Evolutionary conservation across 2,329 filamentous ascomycete species (phyloP).

Genomic region (Alternaria dauci): DNA sequence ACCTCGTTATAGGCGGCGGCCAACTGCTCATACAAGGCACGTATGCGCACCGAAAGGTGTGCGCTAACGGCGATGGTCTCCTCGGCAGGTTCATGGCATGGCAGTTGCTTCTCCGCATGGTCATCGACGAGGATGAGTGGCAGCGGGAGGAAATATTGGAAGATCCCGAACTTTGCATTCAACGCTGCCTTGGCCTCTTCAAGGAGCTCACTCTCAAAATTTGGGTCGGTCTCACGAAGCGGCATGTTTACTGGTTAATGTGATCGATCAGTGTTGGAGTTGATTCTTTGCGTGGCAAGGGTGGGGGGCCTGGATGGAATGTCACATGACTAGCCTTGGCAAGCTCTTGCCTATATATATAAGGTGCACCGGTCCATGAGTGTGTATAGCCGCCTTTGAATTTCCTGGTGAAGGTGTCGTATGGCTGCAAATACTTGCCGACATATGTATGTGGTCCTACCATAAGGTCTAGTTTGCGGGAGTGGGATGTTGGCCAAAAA

Average conservation of each 20-base stretch:
- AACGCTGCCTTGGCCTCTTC: constrained; percentile 20
- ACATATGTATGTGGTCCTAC: too few relatives aligned
- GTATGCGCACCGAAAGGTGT: constrained; percentile 18
- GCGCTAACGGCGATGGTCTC: constrained; percentile 19
- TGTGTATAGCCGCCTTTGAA: too few relatives aligned
- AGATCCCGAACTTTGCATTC: constrained; percentile 13
- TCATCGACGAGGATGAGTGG: constrained; percentile 19
- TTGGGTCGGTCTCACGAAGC: constrained; percentile 16
- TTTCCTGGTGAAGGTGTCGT: too few relatives aligned
- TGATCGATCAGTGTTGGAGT: background rate
- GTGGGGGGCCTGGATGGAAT: too few relatives aligned
- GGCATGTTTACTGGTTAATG: constrained; percentile 18
- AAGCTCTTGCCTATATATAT: too few relatives aligned
- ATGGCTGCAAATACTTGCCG: too few relatives aligned
- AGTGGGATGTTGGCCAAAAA: too few relatives aligned
- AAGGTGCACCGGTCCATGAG: too few relatives aligned
- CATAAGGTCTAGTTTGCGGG: too few relatives aligned
- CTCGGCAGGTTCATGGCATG: constrained; percentile 20
- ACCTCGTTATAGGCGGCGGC: constrained; percentile 6
- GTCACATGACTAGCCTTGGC: too few relatives aligned
- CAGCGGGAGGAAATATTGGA: constrained; percentile 19
- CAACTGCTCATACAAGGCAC: constrained; percentile 15
- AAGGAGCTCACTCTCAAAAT: constrained; percentile 20
- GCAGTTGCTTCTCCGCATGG: constrained; percentile 10
- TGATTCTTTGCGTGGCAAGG: background rate